Conservation (phyloP, 148 eudicot genomes). For the Rhododendron vialii region DNA sequence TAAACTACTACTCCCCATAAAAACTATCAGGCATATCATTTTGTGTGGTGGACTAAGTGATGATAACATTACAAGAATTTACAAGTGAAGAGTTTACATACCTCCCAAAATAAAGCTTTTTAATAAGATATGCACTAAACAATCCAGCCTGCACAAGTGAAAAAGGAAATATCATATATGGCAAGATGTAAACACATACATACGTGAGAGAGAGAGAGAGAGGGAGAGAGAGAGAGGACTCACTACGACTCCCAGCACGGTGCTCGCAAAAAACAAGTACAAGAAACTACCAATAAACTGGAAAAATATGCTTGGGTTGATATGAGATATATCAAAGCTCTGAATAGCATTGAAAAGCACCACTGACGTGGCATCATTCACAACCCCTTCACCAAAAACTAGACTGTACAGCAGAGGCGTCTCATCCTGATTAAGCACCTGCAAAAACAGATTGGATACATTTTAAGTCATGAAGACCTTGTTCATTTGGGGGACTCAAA, state of each 20-base stretch:
- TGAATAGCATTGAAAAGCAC: constrained; percentile 87
- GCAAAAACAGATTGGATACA: constrained; percentile 7
- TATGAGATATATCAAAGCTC: constrained; percentile 61
- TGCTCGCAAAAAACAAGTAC: constrained; percentile 60
- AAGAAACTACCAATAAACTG: constrained; percentile 62
- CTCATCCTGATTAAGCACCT: constrained; percentile 85
- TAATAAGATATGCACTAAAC: constrained; percentile 64
- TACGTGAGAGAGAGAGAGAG: constrained; percentile 10
- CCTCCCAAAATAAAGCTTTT: constrained; percentile 76
- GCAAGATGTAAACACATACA: background rate
- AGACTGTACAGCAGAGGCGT: constrained; percentile 76
- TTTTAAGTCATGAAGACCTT: background rate
- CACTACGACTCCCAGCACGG: constrained; percentile 57
- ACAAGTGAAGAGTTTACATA: constrained; percentile 17
- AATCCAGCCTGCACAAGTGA: constrained; percentile 50
- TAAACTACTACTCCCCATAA: background rate
- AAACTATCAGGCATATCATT: background rate
- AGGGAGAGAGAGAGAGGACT: constrained; percentile 23
- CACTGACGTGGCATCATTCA: constrained; percentile 84
- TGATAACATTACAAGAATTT: background rate
- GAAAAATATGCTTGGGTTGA: constrained; percentile 38
- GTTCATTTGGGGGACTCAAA: no score
- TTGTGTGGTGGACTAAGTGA: background rate
- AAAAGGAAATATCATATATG: constrained; percentile 3
- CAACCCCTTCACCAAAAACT: constrained; percentile 88